Evolutionary conservation across 2,329 filamentous ascomycete species (phyloP).

Genomic region (Tolypocladium inflatum): DNA sequence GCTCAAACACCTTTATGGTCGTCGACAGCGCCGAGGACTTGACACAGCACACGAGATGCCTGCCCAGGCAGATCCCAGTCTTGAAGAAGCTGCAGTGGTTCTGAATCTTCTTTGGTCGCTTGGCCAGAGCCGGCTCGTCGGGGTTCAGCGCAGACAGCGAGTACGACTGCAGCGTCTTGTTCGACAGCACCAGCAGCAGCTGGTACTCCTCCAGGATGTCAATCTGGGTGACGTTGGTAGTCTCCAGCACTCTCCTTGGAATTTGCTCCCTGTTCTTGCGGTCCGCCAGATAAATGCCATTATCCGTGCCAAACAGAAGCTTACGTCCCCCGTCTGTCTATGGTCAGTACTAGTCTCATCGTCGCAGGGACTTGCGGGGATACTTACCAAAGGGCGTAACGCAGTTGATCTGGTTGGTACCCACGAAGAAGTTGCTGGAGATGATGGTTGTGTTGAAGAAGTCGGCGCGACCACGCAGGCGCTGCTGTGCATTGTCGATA

Average conservation of each 20-base stretch:
- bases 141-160: constrained; percentile 78
- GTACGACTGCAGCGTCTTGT: constrained; percentile 89
- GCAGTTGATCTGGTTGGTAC: constrained; percentile 81
- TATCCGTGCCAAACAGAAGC: constrained; percentile 88
- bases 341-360: constrained; percentile 7
- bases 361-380: background rate
- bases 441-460: constrained; percentile 72
- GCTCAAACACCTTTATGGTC: constrained; percentile 98
- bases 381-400: constrained; percentile 78
- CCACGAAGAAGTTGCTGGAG: constrained; percentile 50
- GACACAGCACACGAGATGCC: constrained; percentile 92
- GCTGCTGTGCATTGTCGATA: constrained; percentile 84
- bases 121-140: constrained; percentile 69
- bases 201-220: constrained; percentile 95
- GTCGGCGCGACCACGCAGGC: constrained; percentile 74
- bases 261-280: constrained; percentile 75
- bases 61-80: constrained; percentile 85
- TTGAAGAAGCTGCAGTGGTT: constrained; percentile 99
- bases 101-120: constrained; percentile 90
- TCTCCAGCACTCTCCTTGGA: constrained; percentile 79
- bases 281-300: constrained; percentile 85
- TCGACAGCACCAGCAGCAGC: constrained; percentile 80
- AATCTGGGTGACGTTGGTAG: constrained; percentile 81
- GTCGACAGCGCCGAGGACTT: constrained; percentile 89
- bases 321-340: constrained; percentile 80